Evolutionary conservation across 257 asterid genomes (phyloP).

Genomic region (Solanum gandarillasii): DNA sequence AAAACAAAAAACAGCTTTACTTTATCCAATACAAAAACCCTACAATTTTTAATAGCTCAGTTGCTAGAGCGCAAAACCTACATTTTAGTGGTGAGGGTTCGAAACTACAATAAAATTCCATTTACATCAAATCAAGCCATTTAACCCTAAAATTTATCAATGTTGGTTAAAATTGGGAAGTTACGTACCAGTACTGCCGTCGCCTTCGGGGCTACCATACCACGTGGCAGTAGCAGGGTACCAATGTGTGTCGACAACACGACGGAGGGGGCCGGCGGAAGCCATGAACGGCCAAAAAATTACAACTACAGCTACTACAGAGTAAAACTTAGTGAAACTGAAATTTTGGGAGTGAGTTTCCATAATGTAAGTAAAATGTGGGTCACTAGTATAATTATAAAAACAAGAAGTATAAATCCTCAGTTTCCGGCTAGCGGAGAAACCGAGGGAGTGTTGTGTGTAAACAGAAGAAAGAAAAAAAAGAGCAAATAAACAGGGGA

Average conservation of each 20-base stretch:
- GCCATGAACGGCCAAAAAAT: background rate
- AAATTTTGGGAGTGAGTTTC: background rate
- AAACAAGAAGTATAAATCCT: background rate
- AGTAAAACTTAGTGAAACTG: background rate
- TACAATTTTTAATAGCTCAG: background rate
- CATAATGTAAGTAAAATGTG: conserved; percentile 26
- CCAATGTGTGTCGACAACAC: conserved; percentile 44
- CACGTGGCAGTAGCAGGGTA: conserved; percentile 85
- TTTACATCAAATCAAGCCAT: background rate
- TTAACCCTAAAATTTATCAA: background rate
- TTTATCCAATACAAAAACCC: background rate
- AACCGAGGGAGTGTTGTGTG: conserved; percentile 16
- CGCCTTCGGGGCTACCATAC: conserved; percentile 98
- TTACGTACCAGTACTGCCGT: conserved; percentile 67
- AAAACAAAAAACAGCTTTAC: background rate
- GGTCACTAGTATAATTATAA: background rate
- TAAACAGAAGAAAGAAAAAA: background rate
- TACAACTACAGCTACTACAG: background rate
- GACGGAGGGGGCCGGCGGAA: conserved; percentile 17
- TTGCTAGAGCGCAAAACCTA: background rate
- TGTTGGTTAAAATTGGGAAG: too few relatives aligned
- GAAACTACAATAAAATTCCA: background rate
- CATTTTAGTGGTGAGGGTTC: background rate
- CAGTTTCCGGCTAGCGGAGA: conserved; percentile 36
- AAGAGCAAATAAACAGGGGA: background rate